These are phyloP conservation scores for Leccinellum rugosiceps DNA, from an alignment of 768 basidiomycete genomes.

Conservation along the genomic window DNA sequence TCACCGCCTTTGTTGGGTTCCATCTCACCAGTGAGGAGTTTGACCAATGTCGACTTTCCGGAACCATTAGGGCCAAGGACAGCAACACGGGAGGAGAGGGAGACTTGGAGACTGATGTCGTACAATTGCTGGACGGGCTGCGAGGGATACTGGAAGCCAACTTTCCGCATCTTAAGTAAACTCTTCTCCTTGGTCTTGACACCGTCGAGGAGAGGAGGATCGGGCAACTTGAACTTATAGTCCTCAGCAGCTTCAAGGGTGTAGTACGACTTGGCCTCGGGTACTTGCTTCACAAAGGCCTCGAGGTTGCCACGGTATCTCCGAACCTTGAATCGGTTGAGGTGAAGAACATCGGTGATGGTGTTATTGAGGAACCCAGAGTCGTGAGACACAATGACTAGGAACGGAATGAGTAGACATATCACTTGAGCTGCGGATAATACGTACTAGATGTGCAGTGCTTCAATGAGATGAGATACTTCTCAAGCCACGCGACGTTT, in stretches of 20 bases:
- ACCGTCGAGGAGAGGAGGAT: constrained; percentile 96
- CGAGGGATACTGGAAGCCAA: constrained; percentile 94
- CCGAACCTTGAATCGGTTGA: constrained; percentile 97
- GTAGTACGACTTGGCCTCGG: constrained; percentile 98
- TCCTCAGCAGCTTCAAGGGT: constrained; percentile 93
- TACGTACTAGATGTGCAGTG: constrained; percentile 86
- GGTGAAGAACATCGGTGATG: constrained; percentile 95
- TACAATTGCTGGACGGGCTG: constrained; percentile 84
- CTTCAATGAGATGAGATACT: constrained; percentile 82
- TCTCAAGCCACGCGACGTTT: constrained; percentile 97
- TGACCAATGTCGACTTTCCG: constrained; percentile 96
- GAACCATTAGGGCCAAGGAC: constrained; percentile 99
- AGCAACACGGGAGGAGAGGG: constrained; percentile 96
- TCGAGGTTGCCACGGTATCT: constrained; percentile 95
- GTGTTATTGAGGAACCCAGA: constrained; percentile 97
- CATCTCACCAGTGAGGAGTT: constrained; percentile 93
- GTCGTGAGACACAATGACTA: constrained; percentile 97
- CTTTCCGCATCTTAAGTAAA: constrained; percentile 95
- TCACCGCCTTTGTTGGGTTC: constrained; percentile 96
- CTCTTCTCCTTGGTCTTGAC: constrained; percentile 99
- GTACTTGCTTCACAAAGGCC: constrained; percentile 89
- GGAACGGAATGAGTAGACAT: constrained; percentile 2
- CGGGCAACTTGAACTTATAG: constrained; percentile 98
- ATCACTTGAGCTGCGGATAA: background rate
- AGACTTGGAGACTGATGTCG: constrained; percentile 96